Evolutionary conservation across 2,329 filamentous ascomycete genomes (phyloP), one percentile per base, ranked within the genome.

Genomic region (Macrophomina tecta): DNA sequence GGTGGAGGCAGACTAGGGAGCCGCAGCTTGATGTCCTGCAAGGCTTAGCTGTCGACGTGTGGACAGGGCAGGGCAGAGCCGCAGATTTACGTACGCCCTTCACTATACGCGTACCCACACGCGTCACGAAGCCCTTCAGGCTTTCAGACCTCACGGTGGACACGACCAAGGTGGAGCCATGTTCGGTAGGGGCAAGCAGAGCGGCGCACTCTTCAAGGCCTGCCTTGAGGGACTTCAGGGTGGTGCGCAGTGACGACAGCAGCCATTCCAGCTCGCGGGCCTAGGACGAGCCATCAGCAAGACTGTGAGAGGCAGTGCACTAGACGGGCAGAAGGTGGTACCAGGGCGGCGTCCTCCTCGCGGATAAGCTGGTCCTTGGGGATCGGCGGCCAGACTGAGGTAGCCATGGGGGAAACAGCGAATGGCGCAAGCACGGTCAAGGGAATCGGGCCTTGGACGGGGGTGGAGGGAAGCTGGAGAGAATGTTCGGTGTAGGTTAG

Each of bases 91-190:
- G 72, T 83, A 94, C 92, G 71, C 93, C 94, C 78, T 97, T 97
- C 69, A 97, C 90, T 70, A 99, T 90, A 62, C 91, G 89, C n/a
- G 92, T 92, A 46, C 95, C 95, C 42, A 97, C 88, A 64, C 95
- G 88, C 1, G 94, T 98, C 68, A 98, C 88, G 73, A 93, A 92
- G 18, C 95, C 95, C 79, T 99, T 99, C 69, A 98, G 89, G 71
- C 87, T 89, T 81, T 99, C 95, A 65, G 92, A 94, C 66, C 94
- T 88, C 66, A 91, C 86, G 14, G 94, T 96, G 69, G 91, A 95
- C 71, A 99, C 86, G 36, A 95, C 94, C 34, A 99, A 87, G 0
- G 94, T 99, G 72, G 90, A 94, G 8, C 93, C 93, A 0, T 90
- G 89, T 75, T 97, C 93, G 69, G 90, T 86, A 1, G 94, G 93